phyloP scores from a whole-genome alignment of 179 eudicot genomes.

The Corrigiola litoralis region DNA sequence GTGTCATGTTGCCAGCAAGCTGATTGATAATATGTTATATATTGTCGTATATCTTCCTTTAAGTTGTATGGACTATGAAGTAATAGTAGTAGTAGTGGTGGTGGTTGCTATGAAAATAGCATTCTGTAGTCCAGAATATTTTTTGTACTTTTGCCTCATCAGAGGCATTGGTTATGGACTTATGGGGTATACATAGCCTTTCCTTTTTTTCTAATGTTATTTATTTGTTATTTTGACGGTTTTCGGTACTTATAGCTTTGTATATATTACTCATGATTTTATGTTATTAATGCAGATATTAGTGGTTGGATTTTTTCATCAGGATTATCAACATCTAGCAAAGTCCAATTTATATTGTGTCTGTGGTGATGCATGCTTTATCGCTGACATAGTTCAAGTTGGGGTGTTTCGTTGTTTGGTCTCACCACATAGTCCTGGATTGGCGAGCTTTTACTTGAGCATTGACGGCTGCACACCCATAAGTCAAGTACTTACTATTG shows the following conservation, averaged over 20 bases:
- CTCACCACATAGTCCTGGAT: constrained; percentile 62
- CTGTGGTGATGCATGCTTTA: constrained; percentile 58
- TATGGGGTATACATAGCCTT: no score
- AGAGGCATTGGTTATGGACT: no score
- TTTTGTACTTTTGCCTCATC: no score
- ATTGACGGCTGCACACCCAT: constrained; percentile 65
- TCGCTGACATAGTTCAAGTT: constrained; percentile 60
- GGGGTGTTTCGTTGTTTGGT: constrained; percentile 83
- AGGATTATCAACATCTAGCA: constrained; percentile 38
- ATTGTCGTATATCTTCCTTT: neutral
- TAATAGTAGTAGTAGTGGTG: no score
- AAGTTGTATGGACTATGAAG: neutral
- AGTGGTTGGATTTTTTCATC: constrained; percentile 61
- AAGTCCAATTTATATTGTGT: constrained; percentile 49
- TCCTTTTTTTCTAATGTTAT: no score
- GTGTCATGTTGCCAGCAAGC: constrained; percentile 8
- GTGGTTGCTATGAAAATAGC: no score
- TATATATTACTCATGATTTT: neutral
- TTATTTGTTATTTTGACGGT: no score
- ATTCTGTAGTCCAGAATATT: no score
- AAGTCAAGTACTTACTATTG: constrained; percentile 67
- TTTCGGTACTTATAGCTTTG: neutral
- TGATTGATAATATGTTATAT: neutral
- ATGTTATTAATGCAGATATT: constrained; percentile 54
- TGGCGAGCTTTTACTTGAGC: constrained; percentile 65